Conservation (phyloP, 148 eudicot species). For the Diospyros kaki region DNA sequence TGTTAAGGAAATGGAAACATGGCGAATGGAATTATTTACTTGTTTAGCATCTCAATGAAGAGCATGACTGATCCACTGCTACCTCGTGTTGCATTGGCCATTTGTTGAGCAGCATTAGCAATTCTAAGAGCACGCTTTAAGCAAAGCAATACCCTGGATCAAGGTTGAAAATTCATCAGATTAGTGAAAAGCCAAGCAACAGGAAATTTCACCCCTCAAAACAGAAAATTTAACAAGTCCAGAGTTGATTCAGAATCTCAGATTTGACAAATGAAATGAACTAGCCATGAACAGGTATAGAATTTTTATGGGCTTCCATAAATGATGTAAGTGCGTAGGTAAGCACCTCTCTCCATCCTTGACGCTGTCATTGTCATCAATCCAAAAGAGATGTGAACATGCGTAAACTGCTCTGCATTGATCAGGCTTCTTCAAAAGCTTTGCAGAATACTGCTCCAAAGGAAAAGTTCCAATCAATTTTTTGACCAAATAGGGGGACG, state of each 20-base stretch:
- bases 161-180: constrained; percentile 7
- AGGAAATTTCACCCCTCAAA: not conserved
- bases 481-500: not conserved
- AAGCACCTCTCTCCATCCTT: constrained; percentile 93
- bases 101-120: constrained; percentile 95
- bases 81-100: constrained; percentile 90
- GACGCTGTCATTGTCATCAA: constrained; percentile 65
- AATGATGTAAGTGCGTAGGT: constrained; percentile 2
- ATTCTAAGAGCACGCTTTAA: constrained; percentile 92
- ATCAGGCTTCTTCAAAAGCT: constrained; percentile 98
- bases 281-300: constrained; percentile 10
- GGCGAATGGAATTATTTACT: constrained; percentile 39
- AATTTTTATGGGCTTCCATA: not conserved
- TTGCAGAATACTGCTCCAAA: constrained; percentile 80
- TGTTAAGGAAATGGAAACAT: not conserved
- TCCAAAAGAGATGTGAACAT: constrained; percentile 96
- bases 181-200: constrained; percentile 7
- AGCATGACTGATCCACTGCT: constrained; percentile 78
- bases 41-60: constrained; percentile 92
- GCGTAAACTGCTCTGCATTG: constrained; percentile 97
- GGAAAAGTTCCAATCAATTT: constrained; percentile 1
- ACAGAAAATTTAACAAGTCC: not conserved
- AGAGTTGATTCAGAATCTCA: not conserved
- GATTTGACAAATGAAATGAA: not conserved
- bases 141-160: constrained; percentile 85